Percentiles rank a stretch among this genome's conserved stretches.
Conservation (phyloP, 805 yeast genomes). For the Lachancea meyersii region DNA sequence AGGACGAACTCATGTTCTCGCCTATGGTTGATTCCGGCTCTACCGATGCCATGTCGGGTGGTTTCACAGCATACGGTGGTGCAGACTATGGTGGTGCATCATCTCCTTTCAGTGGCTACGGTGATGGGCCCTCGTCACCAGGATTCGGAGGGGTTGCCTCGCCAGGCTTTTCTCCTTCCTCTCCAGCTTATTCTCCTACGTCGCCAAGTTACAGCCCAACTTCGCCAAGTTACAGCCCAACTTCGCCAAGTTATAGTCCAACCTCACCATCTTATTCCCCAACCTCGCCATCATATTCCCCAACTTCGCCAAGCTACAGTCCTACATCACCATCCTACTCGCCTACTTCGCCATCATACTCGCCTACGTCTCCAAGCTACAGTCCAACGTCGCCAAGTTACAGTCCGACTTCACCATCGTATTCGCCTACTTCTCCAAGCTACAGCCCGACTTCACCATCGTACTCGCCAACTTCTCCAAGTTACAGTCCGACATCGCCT, state of each 20-base stretch:
- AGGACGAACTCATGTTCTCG: constrained; percentile 80
- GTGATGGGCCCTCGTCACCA: constrained; percentile 56
- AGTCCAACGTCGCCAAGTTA: constrained; percentile 59
- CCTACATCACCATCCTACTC: constrained; percentile 43
- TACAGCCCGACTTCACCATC: constrained; percentile 58
- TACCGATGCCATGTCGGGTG: constrained; percentile 67
- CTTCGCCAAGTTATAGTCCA: constrained; percentile 65
- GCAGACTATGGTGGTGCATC: constrained; percentile 56
- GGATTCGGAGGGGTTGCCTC: constrained; percentile 49
- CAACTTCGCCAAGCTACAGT: constrained; percentile 50
- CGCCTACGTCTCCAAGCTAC: constrained; percentile 65
- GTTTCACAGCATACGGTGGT: constrained; percentile 86
- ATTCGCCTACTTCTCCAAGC: constrained; percentile 45
- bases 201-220: constrained; percentile 77
- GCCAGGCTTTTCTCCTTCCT: constrained; percentile 68
- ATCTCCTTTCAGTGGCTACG: constrained; percentile 45
- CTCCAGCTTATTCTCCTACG: constrained; percentile 76
- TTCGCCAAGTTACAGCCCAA: constrained; percentile 55
- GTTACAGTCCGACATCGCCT: constrained; percentile 55
- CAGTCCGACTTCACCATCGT: constrained; percentile 59
- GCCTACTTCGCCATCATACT: constrained; percentile 60
- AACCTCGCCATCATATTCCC: constrained; percentile 51
- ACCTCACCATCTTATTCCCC: constrained; percentile 54
- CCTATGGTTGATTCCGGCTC: constrained; percentile 87
- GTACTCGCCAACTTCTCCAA: constrained; percentile 42